A percentile compares a stretch with the other conserved stretches of the same genome.
Evolutionary conservation across 2,329 filamentous ascomycete genomes (phyloP).

Genomic region (Keithomyces neogunnii): DNA sequence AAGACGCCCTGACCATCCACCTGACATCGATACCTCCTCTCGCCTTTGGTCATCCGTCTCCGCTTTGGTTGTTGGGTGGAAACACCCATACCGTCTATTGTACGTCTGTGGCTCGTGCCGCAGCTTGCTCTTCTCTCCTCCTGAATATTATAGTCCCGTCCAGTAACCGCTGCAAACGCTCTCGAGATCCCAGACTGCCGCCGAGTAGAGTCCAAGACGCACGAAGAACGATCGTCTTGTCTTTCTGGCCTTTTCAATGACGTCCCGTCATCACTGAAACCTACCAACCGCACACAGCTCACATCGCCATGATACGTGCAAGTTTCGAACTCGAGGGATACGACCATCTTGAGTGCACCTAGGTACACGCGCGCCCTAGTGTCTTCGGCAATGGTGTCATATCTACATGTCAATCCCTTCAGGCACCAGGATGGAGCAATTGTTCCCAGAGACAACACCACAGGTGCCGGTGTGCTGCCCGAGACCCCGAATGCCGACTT

Average conservation of each 20-base stretch:
- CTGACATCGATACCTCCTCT: neutral
- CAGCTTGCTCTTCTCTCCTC: neutral
- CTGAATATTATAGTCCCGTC: neutral
- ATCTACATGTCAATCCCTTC: neutral
- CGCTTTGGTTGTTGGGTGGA: neutral
- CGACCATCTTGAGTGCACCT: neutral
- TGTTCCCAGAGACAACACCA: neutral
- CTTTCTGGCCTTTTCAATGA: neutral
- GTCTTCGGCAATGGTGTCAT: neutral
- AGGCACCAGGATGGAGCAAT: neutral
- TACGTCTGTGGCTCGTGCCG: neutral
- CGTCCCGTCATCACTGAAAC: neutral
- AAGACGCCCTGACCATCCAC: neutral
- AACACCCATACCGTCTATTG: neutral
- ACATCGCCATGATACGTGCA: neutral
- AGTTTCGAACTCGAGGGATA: neutral
- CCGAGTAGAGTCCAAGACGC: neutral
- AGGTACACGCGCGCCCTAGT: neutral
- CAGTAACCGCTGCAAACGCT: neutral
- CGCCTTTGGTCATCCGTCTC: neutral
- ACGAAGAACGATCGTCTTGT: neutral
- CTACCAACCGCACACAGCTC: neutral
- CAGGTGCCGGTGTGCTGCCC: neutral
- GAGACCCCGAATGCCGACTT: neutral
- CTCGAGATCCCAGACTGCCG: neutral